Evolutionary conservation across 2,329 filamentous ascomycete genomes (phyloP), one percentile per base, ranked within the genome.

Genomic region (Stachybotrys echinatus): DNA sequence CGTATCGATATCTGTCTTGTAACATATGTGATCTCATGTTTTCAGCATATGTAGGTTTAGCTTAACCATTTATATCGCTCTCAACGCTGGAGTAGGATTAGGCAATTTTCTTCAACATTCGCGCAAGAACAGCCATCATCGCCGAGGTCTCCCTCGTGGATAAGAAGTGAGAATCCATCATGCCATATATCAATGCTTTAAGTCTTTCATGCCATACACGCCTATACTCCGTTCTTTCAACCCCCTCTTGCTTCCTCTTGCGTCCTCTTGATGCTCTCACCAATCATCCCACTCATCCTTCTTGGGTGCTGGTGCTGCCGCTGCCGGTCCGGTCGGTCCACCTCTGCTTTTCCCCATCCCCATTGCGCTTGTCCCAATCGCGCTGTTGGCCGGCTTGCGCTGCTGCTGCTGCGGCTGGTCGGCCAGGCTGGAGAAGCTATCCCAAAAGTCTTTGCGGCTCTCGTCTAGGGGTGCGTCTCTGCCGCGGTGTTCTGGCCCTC

Each of bases 381-480:
- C 72, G 58, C 72, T 79, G 50, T 70, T 68, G 42, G 63, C 65
- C 12, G 64, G 64, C 55, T 72, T 69, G 51, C 71, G 68, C 60
- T 27, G 23, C 44, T 46, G 14, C 22, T 37, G 14, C 21, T 45
- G 19, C 40, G 19, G 40, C 23, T 80, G 74, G 70, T 86, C 80
- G 0, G 83, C 86, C 22, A 86, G 68, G 23, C 80, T 82, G 0
- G 90, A 86, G 69, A 97, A 96, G 58, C 87, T 87, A 65, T 96
- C 92, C 92, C 92, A 96, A 70, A 96, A 96, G 58, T 88, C 87
- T 65, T 87, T 87, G 69, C 85, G 88, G 80, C 67, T 87, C 77
- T 74, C 76, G 61, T 84, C 76, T 47, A 83, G 61, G 50, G 67
- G 73, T 48, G 63, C 70, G 50, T 68, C 63, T 50, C 70, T 62